Conservation (phyloP, 78 protist genomes). For the Pelomyxa schiedti region DNA sequence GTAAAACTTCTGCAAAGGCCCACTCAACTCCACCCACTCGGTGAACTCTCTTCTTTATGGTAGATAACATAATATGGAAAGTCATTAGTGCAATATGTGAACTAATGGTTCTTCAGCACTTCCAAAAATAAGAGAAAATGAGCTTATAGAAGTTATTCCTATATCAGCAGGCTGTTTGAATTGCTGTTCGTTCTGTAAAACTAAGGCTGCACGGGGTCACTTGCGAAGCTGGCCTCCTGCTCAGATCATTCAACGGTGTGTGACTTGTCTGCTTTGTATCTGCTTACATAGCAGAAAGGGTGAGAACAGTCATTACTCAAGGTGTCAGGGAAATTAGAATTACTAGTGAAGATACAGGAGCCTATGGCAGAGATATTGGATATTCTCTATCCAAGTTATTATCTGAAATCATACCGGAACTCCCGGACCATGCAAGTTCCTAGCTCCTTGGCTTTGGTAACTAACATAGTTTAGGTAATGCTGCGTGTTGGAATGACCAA, state of each 20-base stretch:
- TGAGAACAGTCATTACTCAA: slow-evolving; percentile 18
- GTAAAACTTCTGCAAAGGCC: too few species aligned
- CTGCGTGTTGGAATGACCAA: slow-evolving; percentile 64
- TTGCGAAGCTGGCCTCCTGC: not conserved
- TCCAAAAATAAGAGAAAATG: slow-evolving; percentile 58
- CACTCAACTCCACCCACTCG: too few species aligned
- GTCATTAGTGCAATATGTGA: too few species aligned
- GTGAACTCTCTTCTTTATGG: too few species aligned
- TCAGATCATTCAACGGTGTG: not conserved
- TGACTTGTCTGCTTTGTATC: not conserved
- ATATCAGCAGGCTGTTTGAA: slow-evolving; percentile 57
- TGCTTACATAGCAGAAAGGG: slow-evolving; percentile 20
- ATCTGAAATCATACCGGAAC: not conserved
- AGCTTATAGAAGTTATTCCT: slow-evolving; percentile 49
- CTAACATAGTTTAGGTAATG: slow-evolving; percentile 21
- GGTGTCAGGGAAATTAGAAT: slow-evolving; percentile 64
- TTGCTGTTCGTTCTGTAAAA: slow-evolving; percentile 66
- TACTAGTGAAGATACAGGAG: slow-evolving; percentile 58
- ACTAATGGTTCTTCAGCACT: slow-evolving; percentile 27
- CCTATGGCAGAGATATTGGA: slow-evolving; percentile 51
- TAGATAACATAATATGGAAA: too few species aligned
- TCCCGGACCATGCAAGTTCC: too few species aligned
- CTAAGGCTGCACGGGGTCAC: slow-evolving; percentile 63
- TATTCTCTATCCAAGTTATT: slow-evolving; percentile 10
- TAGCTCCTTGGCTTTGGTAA: too few species aligned